Percentiles rank a stretch among this genome's conserved stretches.
These are phyloP conservation scores for Oryza glumipatula DNA, from an alignment of 176 grass and related monocot species.

Conservation along the genomic window DNA sequence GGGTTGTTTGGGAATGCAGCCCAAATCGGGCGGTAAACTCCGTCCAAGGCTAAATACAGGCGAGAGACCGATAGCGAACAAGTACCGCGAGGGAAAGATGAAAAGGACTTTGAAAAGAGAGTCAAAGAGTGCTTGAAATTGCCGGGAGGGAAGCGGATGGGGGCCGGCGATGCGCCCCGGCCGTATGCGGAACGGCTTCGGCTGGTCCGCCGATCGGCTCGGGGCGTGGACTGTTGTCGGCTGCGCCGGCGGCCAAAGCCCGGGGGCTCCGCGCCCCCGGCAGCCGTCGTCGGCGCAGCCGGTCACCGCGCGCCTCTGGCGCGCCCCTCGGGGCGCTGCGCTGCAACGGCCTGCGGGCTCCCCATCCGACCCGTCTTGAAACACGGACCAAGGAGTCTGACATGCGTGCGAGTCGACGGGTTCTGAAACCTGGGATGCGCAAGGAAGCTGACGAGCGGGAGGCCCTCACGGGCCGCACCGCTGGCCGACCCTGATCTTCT, in stretches of 20 bases:
- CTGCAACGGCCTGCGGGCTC: conserved; percentile 23
- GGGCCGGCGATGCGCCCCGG: conserved; percentile 41
- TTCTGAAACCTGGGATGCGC: conserved; percentile 16
- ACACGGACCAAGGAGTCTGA: conserved; percentile 77
- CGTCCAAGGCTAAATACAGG: conserved; percentile 63
- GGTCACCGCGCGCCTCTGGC: no score
- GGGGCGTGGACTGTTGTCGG: conserved; percentile 38
- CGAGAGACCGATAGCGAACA: conserved; percentile 59
- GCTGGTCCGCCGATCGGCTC: conserved; percentile 45
- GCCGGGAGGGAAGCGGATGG: conserved; percentile 72
- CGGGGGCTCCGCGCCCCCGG: background rate
- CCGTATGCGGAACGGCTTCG: conserved; percentile 36
- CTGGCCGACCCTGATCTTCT: conserved; percentile 66
- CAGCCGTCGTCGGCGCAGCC: no score
- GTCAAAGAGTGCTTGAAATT: conserved; percentile 78
- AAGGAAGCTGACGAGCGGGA: conserved; percentile 43
- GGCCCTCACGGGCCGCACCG: conserved; percentile 29
- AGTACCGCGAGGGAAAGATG: conserved; percentile 60
- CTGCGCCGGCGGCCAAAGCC: conserved; percentile 42
- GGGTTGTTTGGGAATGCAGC: conserved; percentile 66
- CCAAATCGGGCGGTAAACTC: conserved; percentile 47
- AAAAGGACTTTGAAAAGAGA: conserved; percentile 71
- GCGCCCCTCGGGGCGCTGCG: no score
- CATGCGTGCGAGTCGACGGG: conserved; percentile 46
- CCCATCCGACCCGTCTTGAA: conserved; percentile 80